Evolutionary conservation across 495 filamentous ascomycete species (phyloP), one percentile per base, ranked within the genome.

Genomic region (Podospora pseudopauciseta): DNA sequence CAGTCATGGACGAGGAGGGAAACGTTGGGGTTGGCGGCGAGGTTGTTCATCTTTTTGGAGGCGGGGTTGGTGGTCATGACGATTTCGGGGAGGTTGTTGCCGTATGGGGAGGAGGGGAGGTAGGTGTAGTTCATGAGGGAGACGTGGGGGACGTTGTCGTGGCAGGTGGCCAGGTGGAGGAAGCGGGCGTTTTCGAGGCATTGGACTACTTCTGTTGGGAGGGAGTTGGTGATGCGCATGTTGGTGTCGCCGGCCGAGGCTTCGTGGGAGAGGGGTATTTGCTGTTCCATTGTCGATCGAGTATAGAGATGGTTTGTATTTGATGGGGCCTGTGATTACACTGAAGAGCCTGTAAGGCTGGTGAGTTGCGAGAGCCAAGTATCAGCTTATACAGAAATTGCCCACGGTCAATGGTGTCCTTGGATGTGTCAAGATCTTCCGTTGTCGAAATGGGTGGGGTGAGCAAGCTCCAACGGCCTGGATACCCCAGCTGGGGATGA

Each of bases 41-140:
- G 86, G 75, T 97, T 96, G 77, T 87, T 86, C 65, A 91, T 96
- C 80, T 97, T 97, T 71, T 91, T 92, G 63, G 92, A 94, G 55
- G 90, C 86, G 4, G 92, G 88, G 77, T 96, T 94, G 67, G 92
- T 94, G 60, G 93, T 97, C 93, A 97, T 96, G 79, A 97, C 89
- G 71, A 97, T 94, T 65, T 88, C 88, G 23, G 91, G 92, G 65
- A 61, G 11, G 18, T 58, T 27, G 19, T 84, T 81, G 44, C 87
- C 85, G 80, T 88, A 94, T 19, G 93, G 92, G 5, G 92, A 91
- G 0, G 86, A 87, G 19, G 94, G 90, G 64, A 99, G 91, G 82
- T 97, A 99, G 74, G 95, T 97, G 83, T 97, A 99, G 81, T 96
- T 97, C 95, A 99, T 99, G 71, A 99, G 88, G 28, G 92, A 94